These are phyloP conservation scores for Chaetomium cochliodes DNA, from an alignment of 495 filamentous ascomycete genomes.

Conservation along the genomic window DNA sequence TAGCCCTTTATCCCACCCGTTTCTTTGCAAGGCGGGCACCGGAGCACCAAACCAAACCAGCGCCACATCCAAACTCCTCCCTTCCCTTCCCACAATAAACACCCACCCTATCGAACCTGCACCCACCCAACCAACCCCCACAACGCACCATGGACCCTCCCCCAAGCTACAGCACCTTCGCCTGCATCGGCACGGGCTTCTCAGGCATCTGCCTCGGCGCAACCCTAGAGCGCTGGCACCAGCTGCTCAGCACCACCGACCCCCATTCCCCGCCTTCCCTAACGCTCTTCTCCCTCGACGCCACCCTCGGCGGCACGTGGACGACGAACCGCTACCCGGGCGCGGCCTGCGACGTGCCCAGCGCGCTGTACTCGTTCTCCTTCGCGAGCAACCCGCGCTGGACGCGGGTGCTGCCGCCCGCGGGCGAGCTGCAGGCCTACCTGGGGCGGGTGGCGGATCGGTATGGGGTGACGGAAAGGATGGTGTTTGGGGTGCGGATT, in stretches of 20 bases:
- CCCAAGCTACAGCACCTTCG: conserved; percentile 35
- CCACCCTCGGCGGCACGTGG: conserved; percentile 67
- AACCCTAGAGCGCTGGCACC: conserved; percentile 55
- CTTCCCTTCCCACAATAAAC: background rate
- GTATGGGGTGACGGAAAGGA: conserved; percentile 58
- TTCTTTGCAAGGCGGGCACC: too few species aligned
- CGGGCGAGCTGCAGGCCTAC: conserved; percentile 59
- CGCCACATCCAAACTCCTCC: too few species aligned
- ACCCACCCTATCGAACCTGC: background rate
- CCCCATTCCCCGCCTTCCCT: background rate
- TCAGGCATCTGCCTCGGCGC: conserved; percentile 67
- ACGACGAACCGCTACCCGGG: conserved; percentile 65
- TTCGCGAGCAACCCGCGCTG: conserved; percentile 60
- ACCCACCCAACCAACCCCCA: background rate
- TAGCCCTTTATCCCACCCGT: too few species aligned
- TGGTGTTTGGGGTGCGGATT: conserved; percentile 59
- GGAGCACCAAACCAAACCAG: too few species aligned
- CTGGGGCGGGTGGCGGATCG: conserved; percentile 57
- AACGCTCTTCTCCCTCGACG: conserved; percentile 58
- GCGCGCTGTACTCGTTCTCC: conserved; percentile 59
- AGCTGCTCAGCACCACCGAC: background rate
- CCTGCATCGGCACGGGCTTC: conserved; percentile 62
- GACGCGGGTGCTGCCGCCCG: conserved; percentile 55
- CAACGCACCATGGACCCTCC: background rate
- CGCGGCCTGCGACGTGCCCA: conserved; percentile 47